Evolutionary conservation across 768 basidiomycete genomes (phyloP).

Genomic region (Suillus paluster): DNA sequence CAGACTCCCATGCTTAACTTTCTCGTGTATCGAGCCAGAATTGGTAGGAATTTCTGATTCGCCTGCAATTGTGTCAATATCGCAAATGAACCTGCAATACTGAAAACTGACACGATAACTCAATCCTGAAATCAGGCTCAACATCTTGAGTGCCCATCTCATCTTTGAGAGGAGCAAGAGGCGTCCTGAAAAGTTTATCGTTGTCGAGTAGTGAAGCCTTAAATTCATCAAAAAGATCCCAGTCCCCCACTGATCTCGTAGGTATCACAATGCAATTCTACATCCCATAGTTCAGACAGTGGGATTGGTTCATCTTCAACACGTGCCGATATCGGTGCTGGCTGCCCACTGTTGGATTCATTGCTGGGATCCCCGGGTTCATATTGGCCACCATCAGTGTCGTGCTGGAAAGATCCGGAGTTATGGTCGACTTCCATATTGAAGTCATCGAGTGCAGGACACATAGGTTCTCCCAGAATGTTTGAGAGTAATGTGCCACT

Average conservation of each 20-base stretch:
- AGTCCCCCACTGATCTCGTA: background rate
- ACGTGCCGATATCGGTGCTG: background rate
- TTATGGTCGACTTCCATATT: background rate
- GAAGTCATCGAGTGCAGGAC: background rate
- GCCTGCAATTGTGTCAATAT: background rate
- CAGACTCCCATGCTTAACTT: conserved; percentile 5
- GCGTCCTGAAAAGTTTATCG: background rate
- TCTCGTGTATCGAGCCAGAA: background rate
- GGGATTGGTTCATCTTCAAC: background rate
- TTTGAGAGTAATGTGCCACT: background rate
- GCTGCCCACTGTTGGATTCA: background rate
- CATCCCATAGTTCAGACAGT: background rate
- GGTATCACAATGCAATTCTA: background rate
- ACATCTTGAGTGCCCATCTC: background rate
- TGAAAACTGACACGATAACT: background rate
- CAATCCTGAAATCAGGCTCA: background rate
- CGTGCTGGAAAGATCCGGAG: background rate
- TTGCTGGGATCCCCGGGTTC: background rate
- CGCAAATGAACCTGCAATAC: background rate
- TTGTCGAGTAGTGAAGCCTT: background rate
- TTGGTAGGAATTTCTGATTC: background rate
- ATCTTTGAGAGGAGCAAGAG: conserved; percentile 4
- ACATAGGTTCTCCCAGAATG: background rate
- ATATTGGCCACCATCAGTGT: background rate
- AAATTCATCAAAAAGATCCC: background rate